Percentiles rank a stretch among this genome's conserved stretches.
Evolutionary conservation across 129 eudicot species (phyloP).

Genomic region (Tagetes erecta): DNA sequence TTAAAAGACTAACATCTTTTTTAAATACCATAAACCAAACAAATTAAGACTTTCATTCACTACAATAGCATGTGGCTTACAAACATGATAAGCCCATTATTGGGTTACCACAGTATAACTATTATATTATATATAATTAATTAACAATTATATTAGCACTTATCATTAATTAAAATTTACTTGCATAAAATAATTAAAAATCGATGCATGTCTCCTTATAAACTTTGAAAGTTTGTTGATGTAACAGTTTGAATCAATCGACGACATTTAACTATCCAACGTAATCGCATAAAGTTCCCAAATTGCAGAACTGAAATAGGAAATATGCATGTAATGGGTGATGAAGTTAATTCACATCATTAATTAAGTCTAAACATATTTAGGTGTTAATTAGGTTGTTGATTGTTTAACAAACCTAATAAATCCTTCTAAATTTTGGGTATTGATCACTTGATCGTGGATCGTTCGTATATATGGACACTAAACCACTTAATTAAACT

Average conservation of each 20-base stretch:
- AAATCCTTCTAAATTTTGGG: too few relatives aligned
- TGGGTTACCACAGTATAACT: not conserved
- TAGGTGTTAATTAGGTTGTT: too few relatives aligned
- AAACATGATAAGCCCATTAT: not conserved
- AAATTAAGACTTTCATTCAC: not conserved
- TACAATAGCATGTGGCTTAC: not conserved
- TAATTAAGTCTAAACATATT: too few relatives aligned
- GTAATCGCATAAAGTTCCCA: too few relatives aligned
- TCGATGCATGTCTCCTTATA: not conserved
- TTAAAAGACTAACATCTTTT: not conserved
- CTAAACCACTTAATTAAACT: too few relatives aligned
- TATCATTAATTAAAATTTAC: conserved; percentile 1
- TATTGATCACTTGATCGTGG: too few relatives aligned
- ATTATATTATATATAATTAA: not conserved
- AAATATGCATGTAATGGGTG: too few relatives aligned
- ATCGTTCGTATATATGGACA: too few relatives aligned
- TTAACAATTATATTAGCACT: not conserved
- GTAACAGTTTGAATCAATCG: not conserved
- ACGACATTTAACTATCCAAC: too few relatives aligned
- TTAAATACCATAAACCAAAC: not conserved
- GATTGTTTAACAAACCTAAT: too few relatives aligned
- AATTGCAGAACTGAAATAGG: too few relatives aligned
- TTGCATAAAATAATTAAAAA: not conserved
- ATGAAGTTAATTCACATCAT: too few relatives aligned
- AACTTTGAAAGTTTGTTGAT: not conserved